phyloP scores from a whole-genome alignment of 345 rosid genomes.

The Eucalyptus fibrosa region DNA sequence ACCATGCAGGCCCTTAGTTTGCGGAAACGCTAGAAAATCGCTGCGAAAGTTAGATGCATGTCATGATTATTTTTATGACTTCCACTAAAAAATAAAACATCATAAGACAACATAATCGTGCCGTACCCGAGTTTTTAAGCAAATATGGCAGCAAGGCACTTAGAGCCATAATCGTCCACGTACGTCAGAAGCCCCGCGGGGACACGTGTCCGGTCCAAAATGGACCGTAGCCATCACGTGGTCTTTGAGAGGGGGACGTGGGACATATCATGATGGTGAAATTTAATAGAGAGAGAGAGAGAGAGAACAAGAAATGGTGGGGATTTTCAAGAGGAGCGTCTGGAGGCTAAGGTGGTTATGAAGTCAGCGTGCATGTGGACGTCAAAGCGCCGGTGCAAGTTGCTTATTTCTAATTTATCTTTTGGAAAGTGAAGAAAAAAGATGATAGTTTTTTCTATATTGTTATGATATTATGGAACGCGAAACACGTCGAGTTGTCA shows the following conservation, averaged over 20 bases:
- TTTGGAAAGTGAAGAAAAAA: background rate
- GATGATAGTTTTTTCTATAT: background rate
- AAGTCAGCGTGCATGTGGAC: background rate
- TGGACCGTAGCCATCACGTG: background rate
- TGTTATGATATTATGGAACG: background rate
- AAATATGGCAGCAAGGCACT: background rate
- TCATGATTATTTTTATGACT: background rate
- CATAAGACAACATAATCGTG: background rate
- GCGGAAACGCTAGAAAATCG: background rate
- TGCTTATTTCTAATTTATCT: background rate
- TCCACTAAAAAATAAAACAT: background rate
- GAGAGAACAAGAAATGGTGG: background rate
- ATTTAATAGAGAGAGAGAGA: background rate
- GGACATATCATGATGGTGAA: background rate
- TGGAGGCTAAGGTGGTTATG: background rate
- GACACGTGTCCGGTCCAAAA: background rate
- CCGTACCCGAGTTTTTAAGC: background rate
- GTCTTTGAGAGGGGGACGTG: background rate
- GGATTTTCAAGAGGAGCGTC: background rate
- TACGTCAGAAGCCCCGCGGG: background rate
- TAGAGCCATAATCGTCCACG: background rate
- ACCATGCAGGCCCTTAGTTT: too few species aligned
- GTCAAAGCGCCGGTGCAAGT: background rate
- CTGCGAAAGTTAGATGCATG: background rate
- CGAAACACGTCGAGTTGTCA: background rate